phyloP scores from a whole-genome alignment of 805 yeast species.

The Candida ipomoeae region DNA sequence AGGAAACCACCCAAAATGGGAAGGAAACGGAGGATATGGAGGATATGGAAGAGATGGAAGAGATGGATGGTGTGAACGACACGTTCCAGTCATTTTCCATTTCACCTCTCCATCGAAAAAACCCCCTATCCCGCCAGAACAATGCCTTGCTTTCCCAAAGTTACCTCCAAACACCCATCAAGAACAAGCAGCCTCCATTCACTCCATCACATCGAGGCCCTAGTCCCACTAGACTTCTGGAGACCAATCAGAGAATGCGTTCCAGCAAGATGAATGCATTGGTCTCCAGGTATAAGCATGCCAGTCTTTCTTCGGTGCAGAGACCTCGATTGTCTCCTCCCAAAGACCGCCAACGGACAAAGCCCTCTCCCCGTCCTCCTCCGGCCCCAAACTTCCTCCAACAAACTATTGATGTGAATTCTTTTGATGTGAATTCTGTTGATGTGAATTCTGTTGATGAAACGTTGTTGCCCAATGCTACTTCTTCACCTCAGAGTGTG shows the following conservation, averaged over 20 bases:
- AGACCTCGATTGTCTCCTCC: neutral
- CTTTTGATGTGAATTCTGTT: no score
- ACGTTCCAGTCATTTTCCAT: conserved; percentile 1
- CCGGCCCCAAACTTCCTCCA: conserved; percentile 10
- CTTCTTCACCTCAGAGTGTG: conserved; percentile 7
- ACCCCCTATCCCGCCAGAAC: neutral
- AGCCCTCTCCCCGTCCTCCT: conserved; percentile 4
- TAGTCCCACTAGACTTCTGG: conserved; percentile 35
- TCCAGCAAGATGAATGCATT: conserved; percentile 33
- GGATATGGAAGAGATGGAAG: neutral
- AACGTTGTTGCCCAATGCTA: conserved; percentile 2
- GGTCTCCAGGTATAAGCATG: conserved; percentile 28
- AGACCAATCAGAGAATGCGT: conserved; percentile 34
- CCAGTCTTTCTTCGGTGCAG: neutral
- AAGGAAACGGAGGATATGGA: conserved; percentile 9
- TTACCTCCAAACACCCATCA: conserved; percentile 35
- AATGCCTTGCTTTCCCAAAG: conserved; percentile 10
- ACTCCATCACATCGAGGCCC: conserved; percentile 20
- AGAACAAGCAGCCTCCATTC: conserved; percentile 23
- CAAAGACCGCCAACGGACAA: neutral
- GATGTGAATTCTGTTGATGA: neutral
- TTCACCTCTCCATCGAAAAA: conserved; percentile 1
- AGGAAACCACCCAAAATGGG: neutral
- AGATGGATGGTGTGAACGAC: neutral
- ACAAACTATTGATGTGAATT: no score